Evolutionary conservation across 768 basidiomycete species (phyloP).

Genomic region (Boletus subcaerulescens): DNA sequence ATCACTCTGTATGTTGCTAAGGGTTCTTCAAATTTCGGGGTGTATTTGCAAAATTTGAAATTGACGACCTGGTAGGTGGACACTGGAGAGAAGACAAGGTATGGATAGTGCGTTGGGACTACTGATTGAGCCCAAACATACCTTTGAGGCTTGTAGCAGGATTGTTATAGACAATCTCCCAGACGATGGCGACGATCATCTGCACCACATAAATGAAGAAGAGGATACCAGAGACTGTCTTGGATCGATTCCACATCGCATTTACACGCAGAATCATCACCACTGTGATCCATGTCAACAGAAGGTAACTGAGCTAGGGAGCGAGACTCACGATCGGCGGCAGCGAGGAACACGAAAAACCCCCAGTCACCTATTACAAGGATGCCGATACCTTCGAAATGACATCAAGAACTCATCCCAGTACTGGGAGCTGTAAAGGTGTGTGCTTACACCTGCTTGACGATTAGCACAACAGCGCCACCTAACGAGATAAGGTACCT

Average conservation of each 20-base stretch:
- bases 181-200: not conserved
- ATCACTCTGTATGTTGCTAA: slow-evolving; percentile 3
- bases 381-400: slow-evolving; percentile 3
- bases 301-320: not conserved
- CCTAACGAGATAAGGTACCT: not conserved
- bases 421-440: not conserved
- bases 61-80: not conserved
- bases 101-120: too few relatives aligned
- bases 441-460: slow-evolving; percentile 5
- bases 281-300: slow-evolving; percentile 1
- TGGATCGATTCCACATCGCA: slow-evolving; percentile 15
- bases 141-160: not conserved
- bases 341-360: slow-evolving; percentile 11
- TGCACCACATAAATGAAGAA: not conserved
- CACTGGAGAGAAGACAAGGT: not conserved
- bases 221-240: slow-evolving; percentile 1
- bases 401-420: not conserved
- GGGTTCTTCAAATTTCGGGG: not conserved
- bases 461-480: not conserved
- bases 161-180: not conserved
- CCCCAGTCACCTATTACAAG: slow-evolving; percentile 2
- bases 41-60: not conserved
- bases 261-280: slow-evolving; percentile 19
- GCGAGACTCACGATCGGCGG: slow-evolving; percentile 13
- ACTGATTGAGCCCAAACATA: not conserved